phyloP scores from a whole-genome alignment of 2,329 filamentous ascomycete species.

The Endoconidiophora polonica region DNA sequence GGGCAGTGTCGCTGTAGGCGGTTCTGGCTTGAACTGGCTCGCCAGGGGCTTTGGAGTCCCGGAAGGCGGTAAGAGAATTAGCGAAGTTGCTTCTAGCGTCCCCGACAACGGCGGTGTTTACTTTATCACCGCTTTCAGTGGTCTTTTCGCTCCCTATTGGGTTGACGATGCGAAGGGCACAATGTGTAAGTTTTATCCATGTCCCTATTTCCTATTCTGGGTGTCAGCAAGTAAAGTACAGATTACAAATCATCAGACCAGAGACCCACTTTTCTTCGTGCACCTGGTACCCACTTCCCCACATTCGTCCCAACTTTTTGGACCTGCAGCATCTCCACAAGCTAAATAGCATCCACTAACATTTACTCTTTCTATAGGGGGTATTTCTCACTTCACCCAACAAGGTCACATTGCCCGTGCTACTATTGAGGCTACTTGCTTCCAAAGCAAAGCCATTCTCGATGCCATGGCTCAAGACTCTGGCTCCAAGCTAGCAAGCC shows the following conservation, averaged over 20 bases:
- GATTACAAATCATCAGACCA: no score
- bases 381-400: slow-evolving; percentile 71
- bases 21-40: slow-evolving; percentile 62
- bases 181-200: slow-evolving; percentile 39
- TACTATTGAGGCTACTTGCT: slow-evolving; percentile 80
- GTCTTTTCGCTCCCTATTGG: slow-evolving; percentile 87
- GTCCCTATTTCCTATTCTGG: background rate
- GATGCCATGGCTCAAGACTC: slow-evolving; percentile 84
- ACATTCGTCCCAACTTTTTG: background rate
- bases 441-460: slow-evolving; percentile 81
- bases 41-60: slow-evolving; percentile 39
- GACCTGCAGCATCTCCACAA: background rate
- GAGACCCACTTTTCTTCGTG: background rate
- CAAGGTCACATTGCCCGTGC: slow-evolving; percentile 76
- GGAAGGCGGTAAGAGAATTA: no score
- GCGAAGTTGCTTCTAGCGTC: slow-evolving; percentile 34
- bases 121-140: slow-evolving; percentile 81
- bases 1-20: slow-evolving; percentile 68
- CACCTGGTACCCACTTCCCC: background rate
- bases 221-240: slow-evolving; percentile 1
- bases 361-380: slow-evolving; percentile 33
- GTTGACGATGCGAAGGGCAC: slow-evolving; percentile 85
- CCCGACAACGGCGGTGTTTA: slow-evolving; percentile 67
- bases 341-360: slow-evolving; percentile 4
- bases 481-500: slow-evolving; percentile 52